Evolutionary conservation across 2,329 filamentous ascomycete species (phyloP), one percentile per base, ranked within the genome.

Genomic region (Cladosporium sp.): DNA sequence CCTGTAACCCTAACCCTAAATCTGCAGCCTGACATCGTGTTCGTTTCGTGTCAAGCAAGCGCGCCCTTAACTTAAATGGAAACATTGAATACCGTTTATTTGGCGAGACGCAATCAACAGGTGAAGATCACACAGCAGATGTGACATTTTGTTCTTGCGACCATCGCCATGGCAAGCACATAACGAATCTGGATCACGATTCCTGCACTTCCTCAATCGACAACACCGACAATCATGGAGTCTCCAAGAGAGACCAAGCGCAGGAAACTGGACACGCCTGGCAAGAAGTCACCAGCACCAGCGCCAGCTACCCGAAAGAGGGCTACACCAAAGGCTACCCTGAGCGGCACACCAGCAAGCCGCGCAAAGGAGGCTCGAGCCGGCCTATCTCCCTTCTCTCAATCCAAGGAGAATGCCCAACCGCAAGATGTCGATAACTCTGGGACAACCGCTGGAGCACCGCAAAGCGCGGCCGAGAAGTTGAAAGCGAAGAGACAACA

Each of bases 221-320:
- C 21, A 58, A 59, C 36, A 59, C 24, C 36, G 18, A 12, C 21
- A 38, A 59, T 12, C 2, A 75, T 75, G 74, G 68, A 71, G 24
- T 66, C 72, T 14, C 59, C 70, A 3, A 68, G 74, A 67, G 71
- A 72, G 41, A 55, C 69, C 36, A 76, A 77, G 65, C 70, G 75
- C 24, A 68, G 75, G 32, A 75, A 72, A 60, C 68, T 76, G 44
- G 74, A 75, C 61, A 67, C 67, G 6, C 64, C 68, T 18, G 60
- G 47, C 41, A 65, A 64, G 38, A 65, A 57, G 11, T 54, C 26
- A 41, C 63, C 64, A 32, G 63, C 47, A 68, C 32, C 34, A 47
- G 57, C 57, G 15, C 34, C 57, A 26, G 14, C 21, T 44, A 60
- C 59, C 66, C 66, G 38, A 59, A 68, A 54, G 57, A 65, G 15